These are phyloP conservation scores for Acanthochlamys bracteata DNA, from an alignment of 106 monocot species.

Conservation along the genomic window DNA sequence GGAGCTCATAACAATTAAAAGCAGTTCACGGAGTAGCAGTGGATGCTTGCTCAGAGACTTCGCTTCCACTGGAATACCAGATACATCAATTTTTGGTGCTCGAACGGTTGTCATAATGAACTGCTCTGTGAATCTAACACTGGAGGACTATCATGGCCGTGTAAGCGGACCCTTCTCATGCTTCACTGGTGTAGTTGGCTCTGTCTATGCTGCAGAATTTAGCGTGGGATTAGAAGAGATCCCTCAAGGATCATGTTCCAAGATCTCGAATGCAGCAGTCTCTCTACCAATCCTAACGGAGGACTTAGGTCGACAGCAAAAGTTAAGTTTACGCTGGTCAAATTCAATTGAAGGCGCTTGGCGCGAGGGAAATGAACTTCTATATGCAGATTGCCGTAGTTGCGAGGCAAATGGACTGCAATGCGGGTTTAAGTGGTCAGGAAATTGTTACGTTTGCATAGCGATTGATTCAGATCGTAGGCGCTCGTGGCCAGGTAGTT, in stretches of 20 bases:
- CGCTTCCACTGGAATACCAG: not conserved
- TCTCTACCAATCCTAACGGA: not conserved
- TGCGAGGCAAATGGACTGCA: not conserved
- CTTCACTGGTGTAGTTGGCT: not conserved
- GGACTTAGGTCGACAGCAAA: not conserved
- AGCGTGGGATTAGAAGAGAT: not conserved
- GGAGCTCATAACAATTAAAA: not conserved
- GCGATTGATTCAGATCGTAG: not conserved
- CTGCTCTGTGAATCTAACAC: not conserved
- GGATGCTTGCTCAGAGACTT: conserved; percentile 2
- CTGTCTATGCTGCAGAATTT: not conserved
- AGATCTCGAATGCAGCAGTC: not conserved
- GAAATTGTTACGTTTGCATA: not conserved
- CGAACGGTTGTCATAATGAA: not conserved
- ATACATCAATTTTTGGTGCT: not conserved
- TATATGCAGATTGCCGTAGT: not conserved
- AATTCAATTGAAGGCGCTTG: no score
- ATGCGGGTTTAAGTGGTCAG: not conserved
- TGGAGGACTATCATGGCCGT: no score
- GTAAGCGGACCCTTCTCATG: not conserved
- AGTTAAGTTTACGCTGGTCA: not conserved
- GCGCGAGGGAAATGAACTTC: no score
- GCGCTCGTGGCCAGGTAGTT: not conserved
- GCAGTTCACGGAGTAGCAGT: not conserved
- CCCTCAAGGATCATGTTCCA: not conserved